Base-by-base conservation (phyloP, 1,284 basidiomycete genomes). In the Papiliotrema terrestris region DNA sequence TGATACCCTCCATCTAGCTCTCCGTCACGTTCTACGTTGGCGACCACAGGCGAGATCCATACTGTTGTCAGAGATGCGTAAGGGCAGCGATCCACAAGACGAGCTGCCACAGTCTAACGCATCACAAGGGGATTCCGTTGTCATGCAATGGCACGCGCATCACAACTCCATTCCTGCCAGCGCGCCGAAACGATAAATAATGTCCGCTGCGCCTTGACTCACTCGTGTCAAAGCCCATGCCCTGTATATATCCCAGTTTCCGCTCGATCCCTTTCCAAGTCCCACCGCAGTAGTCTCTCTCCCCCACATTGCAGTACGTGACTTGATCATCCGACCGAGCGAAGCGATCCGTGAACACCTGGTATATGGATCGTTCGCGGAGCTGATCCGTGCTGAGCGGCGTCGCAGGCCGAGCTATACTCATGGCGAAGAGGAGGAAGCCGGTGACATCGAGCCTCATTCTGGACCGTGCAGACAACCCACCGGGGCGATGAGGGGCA, bases 21-120 rank as follows among this genome's bases (percentile, higher is more conserved):
- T 39, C 32, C 46, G 38, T 36, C 37, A 29, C 62, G 65, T 36
- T 68, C 72, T n/a, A 78, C 70, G 58, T 78, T 78, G 20, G 66
- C 65, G 2, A 76, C 75, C 32, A 79, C 65, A 17, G 78, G 78
- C 8, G 76, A 78, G 52, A 80, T 79, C 78, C 78, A 80, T 26
- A 80, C 71, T 65, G 70, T 60, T 38, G 13, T 47, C 25, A 49
- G 49, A 32, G 29, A 32, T 5, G 11, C 29, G 29, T 11, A 5
- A 32, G 5, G 29, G 11, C 11, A 32, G 29, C 29, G 6, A 11
- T 32, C 5, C 6, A 32, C n/a, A n/a, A n/a, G n/a, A n/a, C n/a
- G n/a, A n/a, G n/a, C n/a, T n/a, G n/a, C n/a, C n/a, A n/a, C n/a
- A n/a, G n/a, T n/a, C n/a, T n/a, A n/a, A n/a, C n/a, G n/a, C n/a